Evolutionary conservation across 495 filamentous ascomycete genomes (phyloP).

Genomic region (Cryomyces antarcticus): DNA sequence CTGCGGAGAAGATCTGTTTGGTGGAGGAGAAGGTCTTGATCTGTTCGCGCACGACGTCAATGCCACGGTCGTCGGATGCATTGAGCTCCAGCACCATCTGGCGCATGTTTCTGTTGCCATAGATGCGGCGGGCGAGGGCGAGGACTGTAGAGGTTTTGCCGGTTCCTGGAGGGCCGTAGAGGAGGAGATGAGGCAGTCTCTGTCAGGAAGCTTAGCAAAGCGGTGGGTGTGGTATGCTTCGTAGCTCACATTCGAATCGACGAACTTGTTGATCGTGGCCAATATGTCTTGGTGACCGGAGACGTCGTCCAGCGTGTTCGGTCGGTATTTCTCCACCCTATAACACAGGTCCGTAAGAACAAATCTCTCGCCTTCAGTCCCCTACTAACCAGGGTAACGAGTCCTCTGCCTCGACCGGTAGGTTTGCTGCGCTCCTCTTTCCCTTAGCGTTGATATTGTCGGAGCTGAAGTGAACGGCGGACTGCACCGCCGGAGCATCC

Average conservation of each 20-base stretch:
- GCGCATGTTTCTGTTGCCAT: slow-evolving; percentile 76
- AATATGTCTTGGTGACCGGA: slow-evolving; percentile 97
- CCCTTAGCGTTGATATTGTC: slow-evolving; percentile 47
- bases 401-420: slow-evolving; percentile 87
- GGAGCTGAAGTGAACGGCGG: slow-evolving; percentile 37
- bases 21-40: slow-evolving; percentile 96
- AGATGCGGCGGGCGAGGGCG: slow-evolving; percentile 75
- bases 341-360: not conserved
- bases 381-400: slow-evolving; percentile 62
- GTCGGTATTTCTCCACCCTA: slow-evolving; percentile 98
- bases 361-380: slow-evolving; percentile 1
- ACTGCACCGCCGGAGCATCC: slow-evolving; percentile 36
- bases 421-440: slow-evolving; percentile 77
- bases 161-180: slow-evolving; percentile 32
- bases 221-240: not conserved
- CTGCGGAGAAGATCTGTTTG: slow-evolving; percentile 44
- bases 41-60: slow-evolving; percentile 95
- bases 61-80: slow-evolving; percentile 89
- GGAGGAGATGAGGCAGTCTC: slow-evolving; percentile 85
- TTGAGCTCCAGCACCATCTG: slow-evolving; percentile 98
- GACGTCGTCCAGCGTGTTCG: slow-evolving; percentile 71
- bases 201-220: not conserved
- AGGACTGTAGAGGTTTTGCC: slow-evolving; percentile 33
- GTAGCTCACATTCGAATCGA: slow-evolving; percentile 55
- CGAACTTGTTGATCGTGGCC: slow-evolving; percentile 89